Conservation (phyloP, 2,329 filamentous ascomycete genomes). For the Claviceps capensis region DNA sequence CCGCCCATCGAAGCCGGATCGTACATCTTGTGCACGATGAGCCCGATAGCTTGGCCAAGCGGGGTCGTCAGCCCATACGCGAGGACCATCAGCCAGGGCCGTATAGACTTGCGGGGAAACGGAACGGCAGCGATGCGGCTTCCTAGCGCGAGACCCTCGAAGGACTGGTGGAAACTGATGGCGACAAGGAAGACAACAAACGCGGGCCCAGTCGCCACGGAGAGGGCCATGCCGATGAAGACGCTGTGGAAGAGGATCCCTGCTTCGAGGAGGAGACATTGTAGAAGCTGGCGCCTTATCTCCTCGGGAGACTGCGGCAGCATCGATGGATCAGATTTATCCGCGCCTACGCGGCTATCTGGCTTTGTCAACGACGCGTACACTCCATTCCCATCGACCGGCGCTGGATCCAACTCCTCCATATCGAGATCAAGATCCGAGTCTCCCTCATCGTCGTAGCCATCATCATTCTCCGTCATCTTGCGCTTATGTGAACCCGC, state of each 20-base stretch:
- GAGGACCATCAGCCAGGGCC: constrained; percentile 73
- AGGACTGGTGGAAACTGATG: constrained; percentile 76
- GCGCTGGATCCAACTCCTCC: constrained; percentile 41
- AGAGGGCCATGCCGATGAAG: constrained; percentile 79
- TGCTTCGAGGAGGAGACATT: constrained; percentile 68
- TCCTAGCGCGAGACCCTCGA: constrained; percentile 76
- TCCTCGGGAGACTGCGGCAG: constrained; percentile 33
- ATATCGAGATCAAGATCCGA: constrained; percentile 47
- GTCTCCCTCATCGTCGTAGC: constrained; percentile 24
- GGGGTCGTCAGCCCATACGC: constrained; percentile 69
- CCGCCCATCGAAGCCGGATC: constrained; percentile 58
- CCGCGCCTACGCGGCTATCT: not conserved
- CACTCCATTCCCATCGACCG: constrained; percentile 13
- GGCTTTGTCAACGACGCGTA: constrained; percentile 20
- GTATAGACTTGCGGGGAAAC: constrained; percentile 58
- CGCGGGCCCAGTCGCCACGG: constrained; percentile 63
- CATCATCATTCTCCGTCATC: constrained; percentile 18
- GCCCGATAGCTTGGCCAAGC: constrained; percentile 68
- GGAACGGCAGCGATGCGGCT: constrained; percentile 73
- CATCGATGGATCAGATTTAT: constrained; percentile 10
- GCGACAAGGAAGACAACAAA: constrained; percentile 71
- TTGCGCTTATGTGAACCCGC: constrained; percentile 12
- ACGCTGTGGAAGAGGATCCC: constrained; percentile 76
- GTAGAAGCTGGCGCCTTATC: constrained; percentile 54
- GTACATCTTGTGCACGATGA: constrained; percentile 66